Evolutionary conservation across 345 rosid genomes (phyloP), one percentile per base, ranked within the genome.

Genomic region (Theobroma cacao): DNA sequence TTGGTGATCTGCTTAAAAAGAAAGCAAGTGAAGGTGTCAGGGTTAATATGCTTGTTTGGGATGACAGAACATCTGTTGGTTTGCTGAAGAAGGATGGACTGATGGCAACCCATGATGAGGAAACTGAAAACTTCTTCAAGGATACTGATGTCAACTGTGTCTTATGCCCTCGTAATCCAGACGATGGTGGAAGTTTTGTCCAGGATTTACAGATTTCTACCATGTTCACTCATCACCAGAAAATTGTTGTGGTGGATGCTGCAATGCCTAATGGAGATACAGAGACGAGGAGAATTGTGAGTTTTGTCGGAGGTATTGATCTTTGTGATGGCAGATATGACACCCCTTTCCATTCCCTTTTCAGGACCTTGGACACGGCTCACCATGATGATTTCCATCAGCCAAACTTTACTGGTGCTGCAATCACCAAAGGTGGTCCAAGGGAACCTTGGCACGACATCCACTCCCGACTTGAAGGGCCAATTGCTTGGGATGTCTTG

Each of bases 391-490:
- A 96, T 83, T 96, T 96, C 83, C 98, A 96, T 83, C 99, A 96
- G 79, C 99, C 99, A 34, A 96, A 96, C 83, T 96, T 91, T 79
- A 24, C 88, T 0, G 97, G 87, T 40, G 93, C 89, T 53, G 77
- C 97, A n/a, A 92, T 96, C 72, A 86, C 88, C 74, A 96, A 96
- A 85, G 99, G 99, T 0, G 99, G 99, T 79, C 99, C 99, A 24
- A 88, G 98, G 87, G 98, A 96, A 81, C 99, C 99, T 9, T 96
- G 99, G 99, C 99, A 96, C 68, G 99, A 94, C 80, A 94, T 94
- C 77, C 99, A 96, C 76, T 96, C 93, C 55, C 90, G 95, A 50
- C 97, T 96, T 18, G 99, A 96, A 86, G 99, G 99, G 76, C 97
- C 97, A 36, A 80, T 96, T 74, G 99, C 99, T 18, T 96, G 99